A percentile compares a stretch with the other conserved stretches of the same genome.
Conservation (phyloP, 2,329 filamentous ascomycete genomes). For the Podosphaera aphanis region DNA sequence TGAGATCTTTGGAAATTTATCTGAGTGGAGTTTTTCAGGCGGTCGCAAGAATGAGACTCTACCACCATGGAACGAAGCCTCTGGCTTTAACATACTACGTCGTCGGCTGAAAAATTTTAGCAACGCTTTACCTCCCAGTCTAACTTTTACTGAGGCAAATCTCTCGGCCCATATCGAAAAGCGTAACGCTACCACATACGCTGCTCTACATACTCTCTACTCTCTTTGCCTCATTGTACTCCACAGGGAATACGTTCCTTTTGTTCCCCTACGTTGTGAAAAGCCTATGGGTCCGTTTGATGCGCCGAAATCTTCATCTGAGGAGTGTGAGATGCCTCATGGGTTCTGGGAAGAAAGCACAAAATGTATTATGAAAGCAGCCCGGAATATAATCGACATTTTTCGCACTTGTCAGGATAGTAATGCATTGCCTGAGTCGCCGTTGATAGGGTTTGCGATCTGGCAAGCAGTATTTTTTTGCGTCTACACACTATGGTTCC, state of each 20-base stretch:
- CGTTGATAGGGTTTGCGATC: conserved; percentile 40
- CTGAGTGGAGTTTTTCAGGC: conserved; percentile 28
- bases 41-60: conserved; percentile 25
- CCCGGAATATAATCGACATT: conserved; percentile 38
- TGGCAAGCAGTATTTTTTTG: conserved; percentile 44
- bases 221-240: conserved; percentile 43
- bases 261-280: conserved; percentile 31
- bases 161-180: conserved; percentile 42
- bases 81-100: conserved; percentile 30
- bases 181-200: conserved; percentile 38
- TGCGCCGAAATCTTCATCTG: conserved; percentile 27
- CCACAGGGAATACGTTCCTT: conserved; percentile 44
- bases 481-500: conserved; percentile 43
- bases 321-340: conserved; percentile 22
- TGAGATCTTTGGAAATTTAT: conserved; percentile 34
- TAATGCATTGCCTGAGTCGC: conserved; percentile 38
- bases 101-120: conserved; percentile 29
- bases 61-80: conserved; percentile 35
- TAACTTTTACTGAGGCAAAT: conserved; percentile 35
- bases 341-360: conserved; percentile 42
- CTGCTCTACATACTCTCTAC: conserved; percentile 42
- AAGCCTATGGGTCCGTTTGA: conserved; percentile 33
- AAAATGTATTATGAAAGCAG: conserved; percentile 36
- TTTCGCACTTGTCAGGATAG: conserved; percentile 35
- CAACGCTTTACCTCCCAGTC: conserved; percentile 24